Conservation (phyloP, 2,329 filamentous ascomycete species). For the Diaporthe ampelina region DNA sequence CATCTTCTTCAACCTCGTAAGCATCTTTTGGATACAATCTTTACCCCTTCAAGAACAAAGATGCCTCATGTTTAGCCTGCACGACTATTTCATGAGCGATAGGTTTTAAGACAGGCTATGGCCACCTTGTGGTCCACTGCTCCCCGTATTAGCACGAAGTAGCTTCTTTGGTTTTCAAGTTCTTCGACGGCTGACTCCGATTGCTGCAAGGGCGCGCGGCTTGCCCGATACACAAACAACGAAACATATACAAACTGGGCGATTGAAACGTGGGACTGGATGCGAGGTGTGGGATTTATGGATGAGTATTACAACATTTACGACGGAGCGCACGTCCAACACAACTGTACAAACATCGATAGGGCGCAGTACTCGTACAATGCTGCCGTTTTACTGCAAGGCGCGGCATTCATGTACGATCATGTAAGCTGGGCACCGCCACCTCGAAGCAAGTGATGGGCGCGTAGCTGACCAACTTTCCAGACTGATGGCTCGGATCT, state of each 20-base stretch:
- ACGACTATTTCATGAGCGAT: too few relatives aligned
- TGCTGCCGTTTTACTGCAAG: constrained; percentile 69
- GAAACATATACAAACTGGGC: constrained; percentile 67
- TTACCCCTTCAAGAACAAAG: too few relatives aligned
- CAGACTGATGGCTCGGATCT: constrained; percentile 62
- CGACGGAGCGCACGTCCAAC: constrained; percentile 67
- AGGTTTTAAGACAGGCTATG: too few relatives aligned
- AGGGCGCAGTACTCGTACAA: constrained; percentile 73
- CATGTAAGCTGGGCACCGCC: constrained; percentile 52
- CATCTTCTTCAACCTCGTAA: constrained; percentile 55
- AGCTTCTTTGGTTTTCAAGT: too few relatives aligned
- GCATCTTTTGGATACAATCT: too few relatives aligned
- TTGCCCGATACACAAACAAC: constrained; percentile 70
- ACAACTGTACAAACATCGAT: constrained; percentile 69
- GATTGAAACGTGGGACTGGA: constrained; percentile 66
- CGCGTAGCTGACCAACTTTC: constrained; percentile 2
- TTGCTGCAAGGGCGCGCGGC: constrained; percentile 56
- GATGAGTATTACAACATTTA: constrained; percentile 70
- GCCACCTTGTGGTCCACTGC: too few relatives aligned
- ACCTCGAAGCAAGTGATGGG: not conserved
- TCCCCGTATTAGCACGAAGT: too few relatives aligned
- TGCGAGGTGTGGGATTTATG: constrained; percentile 58
- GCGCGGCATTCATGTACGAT: constrained; percentile 76
- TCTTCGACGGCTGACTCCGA: too few relatives aligned
- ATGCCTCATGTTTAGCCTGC: too few relatives aligned